Base-by-base conservation (phyloP, 352 stramenopile genomes). In the Globisporangium sylvaticum region DNA sequence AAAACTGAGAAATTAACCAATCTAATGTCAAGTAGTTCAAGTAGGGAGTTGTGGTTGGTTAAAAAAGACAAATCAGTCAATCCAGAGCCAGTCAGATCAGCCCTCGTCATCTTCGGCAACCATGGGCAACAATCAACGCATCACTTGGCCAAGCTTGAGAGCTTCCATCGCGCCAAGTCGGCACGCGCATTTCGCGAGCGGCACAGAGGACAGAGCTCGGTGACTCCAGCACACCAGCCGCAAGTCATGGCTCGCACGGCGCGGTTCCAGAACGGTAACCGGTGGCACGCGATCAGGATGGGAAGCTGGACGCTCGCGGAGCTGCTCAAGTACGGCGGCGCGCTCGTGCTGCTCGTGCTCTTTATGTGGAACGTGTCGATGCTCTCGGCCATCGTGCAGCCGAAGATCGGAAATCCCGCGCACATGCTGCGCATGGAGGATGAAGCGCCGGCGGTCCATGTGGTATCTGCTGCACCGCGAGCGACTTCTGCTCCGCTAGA, bases 321-420 rank as follows among this genome's bases (percentile, higher is more conserved):
- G 0, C 5, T 79, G 10, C 31, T 68, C 53, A 83, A 83, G 62
- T n/a, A 77, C 8, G 48, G 72, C 8, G 64, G 68, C n/a, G 61
- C 60, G 14, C 42, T 65, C 20, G 75, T 71, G 29, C 63, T 87
- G 12, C 42, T 81, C 4, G 54, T 66, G 60, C 81, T 86, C 12
- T 75, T 89, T 44, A 75, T 71, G 57, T 90, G 79, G 78, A 90
- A 91, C 61, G 27, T 90, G 29, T 76, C 76, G 37, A 74, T 77
- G 61, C 74, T 90, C 54, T 70, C 72, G 46, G 53, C 64, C 2
- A 52, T 83, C 14, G 60, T 71, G 50, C 68, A 72, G 24, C 72
- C 50, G 4, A 34, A 25, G n/a, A 48, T 39, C n/a, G 68, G 54
- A 1, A 32, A 53, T 20, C 20, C 57, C 14, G 62, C 68, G 0